These are phyloP conservation scores for Linum tenue DNA, from an alignment of 345 rosid genomes.

Conservation along the genomic window DNA sequence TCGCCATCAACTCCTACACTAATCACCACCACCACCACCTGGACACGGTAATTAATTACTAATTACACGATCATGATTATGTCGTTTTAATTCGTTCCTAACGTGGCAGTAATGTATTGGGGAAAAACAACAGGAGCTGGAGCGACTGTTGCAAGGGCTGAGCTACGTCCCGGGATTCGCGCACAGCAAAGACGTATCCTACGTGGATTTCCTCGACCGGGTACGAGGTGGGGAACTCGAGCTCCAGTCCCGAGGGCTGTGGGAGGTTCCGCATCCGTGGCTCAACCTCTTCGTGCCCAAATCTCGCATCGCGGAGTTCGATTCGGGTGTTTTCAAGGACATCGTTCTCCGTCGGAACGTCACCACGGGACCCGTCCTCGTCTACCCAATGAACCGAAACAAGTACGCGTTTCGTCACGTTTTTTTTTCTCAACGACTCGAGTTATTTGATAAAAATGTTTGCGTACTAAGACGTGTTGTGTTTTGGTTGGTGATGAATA, in stretches of 20 bases:
- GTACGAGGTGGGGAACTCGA: conserved; percentile 82
- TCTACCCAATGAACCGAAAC: conserved; percentile 85
- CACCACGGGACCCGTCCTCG: conserved; percentile 88
- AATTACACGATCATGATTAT: neutral
- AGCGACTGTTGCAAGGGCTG: conserved; percentile 42
- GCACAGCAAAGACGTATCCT: conserved; percentile 65
- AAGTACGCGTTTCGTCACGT: conserved; percentile 39
- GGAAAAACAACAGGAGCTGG: conserved; percentile 48
- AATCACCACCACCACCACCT: conserved; percentile 19
- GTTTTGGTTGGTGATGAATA: conserved; percentile 19
- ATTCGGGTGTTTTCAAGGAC: conserved; percentile 62
- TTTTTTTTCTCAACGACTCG: no score
- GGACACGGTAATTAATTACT: neutral
- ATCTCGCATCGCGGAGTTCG: conserved; percentile 58
- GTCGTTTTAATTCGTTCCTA: neutral
- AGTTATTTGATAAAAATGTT: no score
- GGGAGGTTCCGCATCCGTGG: conserved; percentile 99
- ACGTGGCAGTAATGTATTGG: conserved; percentile 13
- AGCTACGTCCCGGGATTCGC: conserved; percentile 64
- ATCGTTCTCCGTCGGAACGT: conserved; percentile 47
- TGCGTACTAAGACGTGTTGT: no score
- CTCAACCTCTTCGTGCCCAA: conserved; percentile 86
- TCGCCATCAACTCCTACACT: conserved; percentile 65
- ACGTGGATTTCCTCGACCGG: conserved; percentile 75
- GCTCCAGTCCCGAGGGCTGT: conserved; percentile 71